phyloP scores from a whole-genome alignment of 345 rosid genomes.

The Draba incana region DNA sequence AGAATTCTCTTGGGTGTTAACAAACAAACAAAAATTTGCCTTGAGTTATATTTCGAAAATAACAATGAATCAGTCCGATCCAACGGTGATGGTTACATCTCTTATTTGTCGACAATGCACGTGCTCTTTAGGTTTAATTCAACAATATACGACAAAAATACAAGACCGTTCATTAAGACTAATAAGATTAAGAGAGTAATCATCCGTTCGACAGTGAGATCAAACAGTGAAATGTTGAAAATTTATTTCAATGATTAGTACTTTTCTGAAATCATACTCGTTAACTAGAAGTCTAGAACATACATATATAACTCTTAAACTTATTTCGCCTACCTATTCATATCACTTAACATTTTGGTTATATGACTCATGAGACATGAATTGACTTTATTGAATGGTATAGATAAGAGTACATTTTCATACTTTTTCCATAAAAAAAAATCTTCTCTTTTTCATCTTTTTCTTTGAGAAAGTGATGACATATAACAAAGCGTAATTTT shows the following conservation, averaged over 20 bases:
- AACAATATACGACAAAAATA: slow-evolving; percentile 60
- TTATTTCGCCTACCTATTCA: background rate
- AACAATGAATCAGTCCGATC: slow-evolving; percentile 4
- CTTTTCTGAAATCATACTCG: background rate
- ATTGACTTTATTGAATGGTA: slow-evolving; percentile 50
- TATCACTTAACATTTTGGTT: background rate
- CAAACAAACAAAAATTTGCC: no score
- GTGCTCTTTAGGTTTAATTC: slow-evolving; percentile 63
- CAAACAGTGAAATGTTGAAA: background rate
- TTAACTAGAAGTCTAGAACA: no score
- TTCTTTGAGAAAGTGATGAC: slow-evolving; percentile 36
- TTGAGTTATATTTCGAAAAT: no score
- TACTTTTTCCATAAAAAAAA: slow-evolving; percentile 9
- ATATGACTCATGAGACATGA: background rate
- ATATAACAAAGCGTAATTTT: slow-evolving; percentile 29
- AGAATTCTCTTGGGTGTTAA: no score
- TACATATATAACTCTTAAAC: background rate
- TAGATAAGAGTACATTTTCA: slow-evolving; percentile 44
- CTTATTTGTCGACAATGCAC: slow-evolving; percentile 49
- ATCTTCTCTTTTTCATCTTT: slow-evolving; percentile 33
- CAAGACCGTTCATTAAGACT: slow-evolving; percentile 1
- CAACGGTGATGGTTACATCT: slow-evolving; percentile 37
- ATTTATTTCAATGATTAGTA: background rate
- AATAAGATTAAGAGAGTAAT: slow-evolving; percentile 48
- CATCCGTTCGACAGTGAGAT: slow-evolving; percentile 49